Evolutionary conservation across 345 rosid genomes (phyloP).

Genomic region (Trapa bicornis): DNA sequence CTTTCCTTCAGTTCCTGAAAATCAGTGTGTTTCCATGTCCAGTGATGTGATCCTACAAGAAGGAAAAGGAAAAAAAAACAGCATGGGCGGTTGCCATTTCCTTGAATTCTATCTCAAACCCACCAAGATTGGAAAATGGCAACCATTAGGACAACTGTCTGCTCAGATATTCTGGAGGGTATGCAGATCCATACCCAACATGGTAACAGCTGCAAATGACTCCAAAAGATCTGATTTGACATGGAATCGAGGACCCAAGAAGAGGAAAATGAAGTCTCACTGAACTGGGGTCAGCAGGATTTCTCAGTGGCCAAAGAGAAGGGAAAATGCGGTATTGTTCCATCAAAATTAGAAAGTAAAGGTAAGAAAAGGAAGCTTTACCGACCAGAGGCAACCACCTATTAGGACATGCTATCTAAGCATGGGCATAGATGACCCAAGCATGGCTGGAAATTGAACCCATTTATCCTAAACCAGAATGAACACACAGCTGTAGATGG

Average conservation of each 20-base stretch:
- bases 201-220: slow-evolving; percentile 76
- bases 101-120: too few species aligned
- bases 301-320: neutral
- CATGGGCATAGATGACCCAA: slow-evolving; percentile 55
- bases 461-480: slow-evolving; percentile 58
- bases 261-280: too few species aligned
- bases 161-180: slow-evolving; percentile 15
- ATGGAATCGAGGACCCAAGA: too few species aligned
- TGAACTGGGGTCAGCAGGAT: too few species aligned
- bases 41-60: too few species aligned
- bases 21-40: too few species aligned
- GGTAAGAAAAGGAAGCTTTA: neutral
- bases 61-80: too few species aligned
- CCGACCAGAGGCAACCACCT: slow-evolving; percentile 81
- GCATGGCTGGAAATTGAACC: slow-evolving; percentile 64
- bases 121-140: too few species aligned
- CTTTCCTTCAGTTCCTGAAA: too few species aligned
- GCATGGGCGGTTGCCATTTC: too few species aligned
- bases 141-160: neutral
- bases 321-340: neutral
- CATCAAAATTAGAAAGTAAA: neutral
- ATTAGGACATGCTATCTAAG: slow-evolving; percentile 61
- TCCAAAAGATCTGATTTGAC: slow-evolving; percentile 15
- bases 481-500: slow-evolving; percentile 21
- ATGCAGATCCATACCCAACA: slow-evolving; percentile 65